A percentile compares a stretch with the other conserved stretches of the same genome.
These are phyloP conservation scores for Corchorus olitorius DNA, from an alignment of 345 rosid genomes.

Conservation along the genomic window DNA sequence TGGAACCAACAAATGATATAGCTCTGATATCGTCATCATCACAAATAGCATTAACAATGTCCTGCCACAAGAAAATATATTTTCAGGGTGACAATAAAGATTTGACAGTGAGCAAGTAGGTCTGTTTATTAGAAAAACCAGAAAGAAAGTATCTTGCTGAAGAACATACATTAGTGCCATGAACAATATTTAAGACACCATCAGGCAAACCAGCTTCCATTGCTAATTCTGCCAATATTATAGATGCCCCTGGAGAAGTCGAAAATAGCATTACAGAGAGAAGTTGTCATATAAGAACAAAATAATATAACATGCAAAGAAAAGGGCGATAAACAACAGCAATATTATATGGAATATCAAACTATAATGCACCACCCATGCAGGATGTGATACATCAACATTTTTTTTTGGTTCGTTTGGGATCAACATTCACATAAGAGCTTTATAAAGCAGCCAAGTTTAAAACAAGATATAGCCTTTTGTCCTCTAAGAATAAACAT, in stretches of 20 bases:
- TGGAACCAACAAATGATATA: conserved; percentile 94
- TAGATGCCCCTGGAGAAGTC: conserved; percentile 73
- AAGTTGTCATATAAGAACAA: conserved; percentile 3
- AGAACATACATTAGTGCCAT: conserved; percentile 79
- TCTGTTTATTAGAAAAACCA: background rate
- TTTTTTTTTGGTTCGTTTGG: background rate
- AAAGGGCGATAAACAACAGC: background rate
- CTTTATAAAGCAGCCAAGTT: background rate
- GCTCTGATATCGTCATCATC: conserved; percentile 82
- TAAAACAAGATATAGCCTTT: background rate
- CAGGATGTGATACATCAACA: background rate
- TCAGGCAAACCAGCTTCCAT: conserved; percentile 95
- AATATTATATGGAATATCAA: background rate
- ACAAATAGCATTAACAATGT: conserved; percentile 91
- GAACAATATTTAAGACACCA: conserved; percentile 90
- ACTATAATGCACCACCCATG: background rate
- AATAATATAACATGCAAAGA: background rate
- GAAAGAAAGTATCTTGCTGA: background rate
- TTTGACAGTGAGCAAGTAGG: background rate
- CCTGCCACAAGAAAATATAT: conserved; percentile 47
- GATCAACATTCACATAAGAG: background rate
- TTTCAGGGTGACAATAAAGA: background rate
- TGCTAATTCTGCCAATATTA: conserved; percentile 87
- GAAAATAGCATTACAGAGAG: background rate
- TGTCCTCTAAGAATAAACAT: conserved; percentile 6